Percentiles rank a stretch among this genome's conserved stretches.
phyloP scores from a whole-genome alignment of 495 filamentous ascomycete species.

The Xylaria bambusicola region DNA sequence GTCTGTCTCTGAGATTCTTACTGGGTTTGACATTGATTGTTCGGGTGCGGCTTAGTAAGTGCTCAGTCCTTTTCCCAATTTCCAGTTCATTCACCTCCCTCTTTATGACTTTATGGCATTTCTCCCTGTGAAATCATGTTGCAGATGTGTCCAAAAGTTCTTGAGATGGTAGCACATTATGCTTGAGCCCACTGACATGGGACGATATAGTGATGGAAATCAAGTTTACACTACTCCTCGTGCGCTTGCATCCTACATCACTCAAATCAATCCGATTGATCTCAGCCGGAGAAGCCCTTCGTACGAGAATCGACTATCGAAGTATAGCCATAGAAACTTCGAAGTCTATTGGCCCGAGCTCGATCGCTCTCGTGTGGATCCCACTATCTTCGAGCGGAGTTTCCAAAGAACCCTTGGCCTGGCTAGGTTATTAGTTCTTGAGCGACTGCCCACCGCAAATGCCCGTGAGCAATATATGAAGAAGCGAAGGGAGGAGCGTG shows the following conservation, averaged over 20 bases:
- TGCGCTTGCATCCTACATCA: conserved; percentile 71
- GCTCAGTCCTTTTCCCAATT: too few species aligned
- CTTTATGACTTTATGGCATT: too few species aligned
- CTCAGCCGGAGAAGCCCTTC: conserved; percentile 76
- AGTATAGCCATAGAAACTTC: conserved; percentile 81
- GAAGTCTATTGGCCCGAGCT: conserved; percentile 76
- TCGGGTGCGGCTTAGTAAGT: conserved; percentile 67
- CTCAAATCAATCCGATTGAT: conserved; percentile 78
- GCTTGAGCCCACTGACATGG: too few species aligned
- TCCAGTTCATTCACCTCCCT: too few species aligned
- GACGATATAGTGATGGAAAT: conserved; percentile 54
- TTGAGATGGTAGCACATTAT: too few species aligned
- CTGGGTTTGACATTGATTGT: conserved; percentile 84
- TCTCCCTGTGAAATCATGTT: too few species aligned
- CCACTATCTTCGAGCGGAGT: conserved; percentile 80
- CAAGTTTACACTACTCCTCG: conserved; percentile 75
- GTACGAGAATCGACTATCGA: conserved; percentile 85
- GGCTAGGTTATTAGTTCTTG: conserved; percentile 77
- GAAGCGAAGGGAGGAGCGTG: conserved; percentile 67
- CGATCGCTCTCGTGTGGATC: conserved; percentile 72
- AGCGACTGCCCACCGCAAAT: conserved; percentile 65
- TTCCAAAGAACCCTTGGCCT: conserved; percentile 73
- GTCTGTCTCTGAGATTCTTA: conserved; percentile 76
- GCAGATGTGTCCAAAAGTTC: too few species aligned
- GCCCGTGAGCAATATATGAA: conserved; percentile 68